Conservation (phyloP, 2,329 filamentous ascomycete genomes). For the Daldinia eschscholtzii region DNA sequence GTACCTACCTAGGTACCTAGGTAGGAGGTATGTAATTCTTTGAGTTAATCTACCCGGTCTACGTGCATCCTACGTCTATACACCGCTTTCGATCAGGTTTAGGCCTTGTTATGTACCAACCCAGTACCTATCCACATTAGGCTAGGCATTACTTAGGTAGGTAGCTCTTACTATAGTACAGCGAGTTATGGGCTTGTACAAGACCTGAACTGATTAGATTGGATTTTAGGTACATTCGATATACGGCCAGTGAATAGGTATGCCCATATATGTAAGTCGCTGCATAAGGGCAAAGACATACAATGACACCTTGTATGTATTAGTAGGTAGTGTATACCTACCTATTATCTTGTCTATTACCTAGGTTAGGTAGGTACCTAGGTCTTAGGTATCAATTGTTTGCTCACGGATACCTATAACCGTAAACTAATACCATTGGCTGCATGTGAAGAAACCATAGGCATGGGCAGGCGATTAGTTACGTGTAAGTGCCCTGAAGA, state of each 20-base stretch:
- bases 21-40: conserved; percentile 21
- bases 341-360: not conserved
- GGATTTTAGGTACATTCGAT: conserved; percentile 10
- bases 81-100: conserved; percentile 41
- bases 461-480: conserved; percentile 12
- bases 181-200: conserved; percentile 25
- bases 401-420: not conserved
- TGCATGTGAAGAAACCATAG: conserved; percentile 3
- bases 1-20: not conserved
- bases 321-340: not conserved
- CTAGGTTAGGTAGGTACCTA: not conserved
- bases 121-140: conserved; percentile 18
- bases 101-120: conserved; percentile 3
- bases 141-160: conserved; percentile 22
- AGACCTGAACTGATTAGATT: conserved; percentile 17
- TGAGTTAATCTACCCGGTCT: conserved; percentile 18
- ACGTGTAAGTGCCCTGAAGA: conserved; percentile 25
- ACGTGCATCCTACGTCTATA: conserved; percentile 10
- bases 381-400: conserved; percentile 10
- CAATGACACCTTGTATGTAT: conserved; percentile 12
- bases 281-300: conserved; percentile 13
- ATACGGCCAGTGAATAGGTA: conserved; percentile 4
- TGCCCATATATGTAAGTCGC: conserved; percentile 19
- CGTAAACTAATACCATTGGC: conserved; percentile 12
- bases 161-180: not conserved